A percentile compares a stretch with the other conserved stretches of the same genome.
Evolutionary conservation across 768 basidiomycete genomes (phyloP).

Genomic region (Candolleomyces eurysporus): DNA sequence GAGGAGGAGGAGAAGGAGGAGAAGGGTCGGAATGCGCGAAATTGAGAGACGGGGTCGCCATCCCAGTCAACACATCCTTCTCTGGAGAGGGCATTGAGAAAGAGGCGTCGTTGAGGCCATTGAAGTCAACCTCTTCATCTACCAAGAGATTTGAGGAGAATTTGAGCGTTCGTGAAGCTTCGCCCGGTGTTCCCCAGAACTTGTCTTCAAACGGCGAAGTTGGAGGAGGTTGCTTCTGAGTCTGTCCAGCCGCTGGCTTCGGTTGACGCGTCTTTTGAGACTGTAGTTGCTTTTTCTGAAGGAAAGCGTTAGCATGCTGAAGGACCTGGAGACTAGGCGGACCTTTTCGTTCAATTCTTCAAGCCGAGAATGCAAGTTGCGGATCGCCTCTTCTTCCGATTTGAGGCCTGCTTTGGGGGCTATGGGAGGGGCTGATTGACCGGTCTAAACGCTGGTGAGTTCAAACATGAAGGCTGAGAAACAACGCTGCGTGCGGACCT

Average conservation of each 20-base stretch:
- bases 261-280: conserved; percentile 1
- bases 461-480: neutral
- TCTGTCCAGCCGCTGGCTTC: conserved; percentile 1
- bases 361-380: conserved; percentile 35
- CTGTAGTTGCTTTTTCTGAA: conserved; percentile 21
- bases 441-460: neutral
- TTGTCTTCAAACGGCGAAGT: conserved; percentile 47
- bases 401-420: conserved; percentile 34
- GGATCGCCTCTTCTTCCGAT: conserved; percentile 41
- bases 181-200: conserved; percentile 63
- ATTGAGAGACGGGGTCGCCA: neutral
- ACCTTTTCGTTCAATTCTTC: conserved; percentile 42
- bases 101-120: conserved; percentile 49
- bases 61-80: neutral
- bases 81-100: conserved; percentile 25
- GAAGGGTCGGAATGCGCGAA: neutral
- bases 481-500: neutral
- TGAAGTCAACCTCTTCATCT: conserved; percentile 63
- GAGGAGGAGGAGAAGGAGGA: neutral
- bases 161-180: conserved; percentile 53
- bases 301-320: conserved; percentile 6
- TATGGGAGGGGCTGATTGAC: neutral
- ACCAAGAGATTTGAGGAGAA: conserved; percentile 62
- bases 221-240: conserved; percentile 12
- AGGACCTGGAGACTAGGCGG: conserved; percentile 5